phyloP scores from a whole-genome alignment of 2,329 filamentous ascomycete species.

The Truncatella angustata region DNA sequence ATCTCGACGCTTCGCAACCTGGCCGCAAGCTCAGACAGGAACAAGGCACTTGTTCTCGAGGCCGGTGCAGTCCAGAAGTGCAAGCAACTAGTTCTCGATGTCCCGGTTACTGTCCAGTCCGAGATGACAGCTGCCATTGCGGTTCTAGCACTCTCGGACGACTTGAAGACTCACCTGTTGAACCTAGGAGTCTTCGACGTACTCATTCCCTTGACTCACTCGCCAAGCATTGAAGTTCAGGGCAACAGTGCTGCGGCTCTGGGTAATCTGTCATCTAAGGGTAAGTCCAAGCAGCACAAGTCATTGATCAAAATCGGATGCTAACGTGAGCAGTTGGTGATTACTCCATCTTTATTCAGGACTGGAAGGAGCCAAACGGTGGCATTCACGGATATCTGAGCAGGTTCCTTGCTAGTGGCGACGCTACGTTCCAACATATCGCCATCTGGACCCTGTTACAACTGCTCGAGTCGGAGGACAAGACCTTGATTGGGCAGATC shows the following conservation, averaged over 20 bases:
- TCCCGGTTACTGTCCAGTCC: slow-evolving; percentile 91
- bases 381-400: slow-evolving; percentile 95
- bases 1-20: slow-evolving; percentile 96
- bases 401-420: slow-evolving; percentile 88
- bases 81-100: slow-evolving; percentile 92
- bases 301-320: not conserved
- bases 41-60: slow-evolving; percentile 96
- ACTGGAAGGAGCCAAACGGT: slow-evolving; percentile 89
- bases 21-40: slow-evolving; percentile 93
- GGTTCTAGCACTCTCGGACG: slow-evolving; percentile 90
- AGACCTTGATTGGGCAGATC: slow-evolving; percentile 82
- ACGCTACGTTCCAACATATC: slow-evolving; percentile 98
- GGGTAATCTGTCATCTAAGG: slow-evolving; percentile 95
- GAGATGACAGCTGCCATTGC: slow-evolving; percentile 99
- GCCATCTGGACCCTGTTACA: slow-evolving; percentile 97
- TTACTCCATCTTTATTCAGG: slow-evolving; percentile 91
- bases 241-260: slow-evolving; percentile 96
- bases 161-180: slow-evolving; percentile 87
- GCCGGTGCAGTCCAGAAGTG: slow-evolving; percentile 97
- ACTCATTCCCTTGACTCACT: slow-evolving; percentile 90
- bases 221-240: slow-evolving; percentile 94
- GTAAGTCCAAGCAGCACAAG: slow-evolving; percentile 44
- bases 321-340: slow-evolving; percentile 69
- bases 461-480: slow-evolving; percentile 91
- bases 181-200: slow-evolving; percentile 95